Evolutionary conservation across 495 filamentous ascomycete genomes (phyloP).

Genomic region (Tuber umbilicatum): DNA sequence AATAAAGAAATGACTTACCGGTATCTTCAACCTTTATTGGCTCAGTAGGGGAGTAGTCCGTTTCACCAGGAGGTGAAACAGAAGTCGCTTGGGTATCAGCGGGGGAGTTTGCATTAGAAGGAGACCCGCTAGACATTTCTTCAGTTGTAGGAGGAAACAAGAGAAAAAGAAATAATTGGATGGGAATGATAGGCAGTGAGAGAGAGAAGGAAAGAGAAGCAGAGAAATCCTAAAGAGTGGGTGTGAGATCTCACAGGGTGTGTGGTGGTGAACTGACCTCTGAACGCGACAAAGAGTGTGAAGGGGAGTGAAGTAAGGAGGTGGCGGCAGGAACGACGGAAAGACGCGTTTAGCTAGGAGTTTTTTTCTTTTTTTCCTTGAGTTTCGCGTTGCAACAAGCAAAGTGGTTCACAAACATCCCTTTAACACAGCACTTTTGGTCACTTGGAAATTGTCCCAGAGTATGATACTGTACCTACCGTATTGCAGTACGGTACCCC

Average conservation of each 20-base stretch:
- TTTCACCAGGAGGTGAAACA: slow-evolving; percentile 3
- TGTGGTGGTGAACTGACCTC: neutral
- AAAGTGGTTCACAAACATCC: slow-evolving; percentile 3
- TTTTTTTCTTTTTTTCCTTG: neutral
- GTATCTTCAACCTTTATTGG: slow-evolving; percentile 2
- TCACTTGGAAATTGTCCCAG: neutral
- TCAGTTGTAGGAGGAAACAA: neutral
- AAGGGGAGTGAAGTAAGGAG: neutral
- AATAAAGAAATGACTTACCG: neutral
- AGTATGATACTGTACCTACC: neutral
- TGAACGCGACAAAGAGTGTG: neutral
- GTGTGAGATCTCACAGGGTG: neutral
- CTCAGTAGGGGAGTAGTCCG: neutral
- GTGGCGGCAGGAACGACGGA: neutral
- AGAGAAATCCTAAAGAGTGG: neutral
- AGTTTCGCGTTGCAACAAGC: neutral
- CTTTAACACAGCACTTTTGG: neutral
- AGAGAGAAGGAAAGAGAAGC: neutral
- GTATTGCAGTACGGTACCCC: no score
- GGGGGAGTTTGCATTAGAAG: slow-evolving; percentile 1
- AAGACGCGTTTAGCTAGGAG: neutral
- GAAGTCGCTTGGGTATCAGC: neutral
- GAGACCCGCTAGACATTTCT: slow-evolving; percentile 1
- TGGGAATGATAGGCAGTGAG: neutral
- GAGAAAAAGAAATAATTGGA: neutral